These are phyloP conservation scores for Penstemon barbatus DNA, from an alignment of 257 asterid species.

Conservation along the genomic window DNA sequence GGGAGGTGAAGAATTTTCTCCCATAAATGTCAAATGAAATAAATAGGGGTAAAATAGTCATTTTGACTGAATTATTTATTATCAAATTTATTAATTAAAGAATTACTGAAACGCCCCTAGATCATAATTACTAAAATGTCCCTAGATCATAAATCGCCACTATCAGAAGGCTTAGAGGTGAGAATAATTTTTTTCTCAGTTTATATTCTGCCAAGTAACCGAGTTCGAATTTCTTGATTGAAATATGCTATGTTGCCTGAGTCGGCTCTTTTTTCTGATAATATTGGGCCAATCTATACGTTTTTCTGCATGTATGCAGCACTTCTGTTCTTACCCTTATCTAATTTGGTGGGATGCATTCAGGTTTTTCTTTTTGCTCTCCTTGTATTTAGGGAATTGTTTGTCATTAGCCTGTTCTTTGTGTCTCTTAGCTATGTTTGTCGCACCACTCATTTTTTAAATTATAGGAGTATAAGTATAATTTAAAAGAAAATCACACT, in stretches of 20 bases:
- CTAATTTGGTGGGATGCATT: neutral
- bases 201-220: neutral
- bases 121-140: too few relatives aligned
- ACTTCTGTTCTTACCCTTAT: neutral
- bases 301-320: neutral
- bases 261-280: neutral
- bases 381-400: neutral
- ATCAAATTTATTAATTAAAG: too few relatives aligned
- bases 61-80: too few relatives aligned
- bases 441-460: neutral
- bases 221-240: neutral
- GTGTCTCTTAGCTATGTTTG: neutral
- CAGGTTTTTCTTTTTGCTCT: neutral
- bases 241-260: neutral
- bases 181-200: slow-evolving; percentile 12
- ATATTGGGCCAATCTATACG: neutral
- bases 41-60: too few relatives aligned
- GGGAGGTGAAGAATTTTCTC: too few relatives aligned
- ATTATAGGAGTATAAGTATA: neutral
- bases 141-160: too few relatives aligned
- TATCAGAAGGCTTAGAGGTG: slow-evolving; percentile 98
- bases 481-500: neutral
- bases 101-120: too few relatives aligned
- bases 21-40: too few relatives aligned
- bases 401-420: neutral